Conservation (phyloP, 108 stramenopile genomes). For the Cylindrotheca fusiformis region DNA sequence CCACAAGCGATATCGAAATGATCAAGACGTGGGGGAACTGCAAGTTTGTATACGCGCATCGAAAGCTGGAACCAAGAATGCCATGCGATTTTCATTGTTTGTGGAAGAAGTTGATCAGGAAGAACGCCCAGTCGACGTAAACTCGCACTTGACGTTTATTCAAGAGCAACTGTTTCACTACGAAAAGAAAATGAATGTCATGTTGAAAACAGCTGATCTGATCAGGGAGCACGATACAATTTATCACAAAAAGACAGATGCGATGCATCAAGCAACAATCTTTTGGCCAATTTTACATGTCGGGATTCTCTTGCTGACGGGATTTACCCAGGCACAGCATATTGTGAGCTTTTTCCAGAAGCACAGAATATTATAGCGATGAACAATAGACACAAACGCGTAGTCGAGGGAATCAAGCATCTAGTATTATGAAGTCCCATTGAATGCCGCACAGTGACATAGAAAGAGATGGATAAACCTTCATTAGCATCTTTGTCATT, state of each 20-base stretch:
- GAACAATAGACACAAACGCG: too few species aligned
- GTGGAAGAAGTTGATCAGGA: conserved; percentile 38
- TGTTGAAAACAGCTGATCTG: conserved; percentile 72
- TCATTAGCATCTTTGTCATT: too few species aligned
- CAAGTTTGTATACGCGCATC: conserved; percentile 26
- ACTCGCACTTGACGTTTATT: conserved; percentile 67
- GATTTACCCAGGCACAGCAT: conserved; percentile 83
- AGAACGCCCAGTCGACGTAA: conserved; percentile 7
- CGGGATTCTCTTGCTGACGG: conserved; percentile 69
- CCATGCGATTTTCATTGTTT: conserved; percentile 24
- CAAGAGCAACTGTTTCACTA: conserved; percentile 51
- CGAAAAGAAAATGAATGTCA: conserved; percentile 53
- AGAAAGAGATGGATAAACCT: too few species aligned
- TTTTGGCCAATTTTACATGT: conserved; percentile 88
- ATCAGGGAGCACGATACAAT: conserved; percentile 64
- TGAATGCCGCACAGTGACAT: too few species aligned
- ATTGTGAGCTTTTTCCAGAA: conserved; percentile 77
- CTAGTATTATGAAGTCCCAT: too few species aligned
- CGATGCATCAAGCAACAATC: conserved; percentile 72
- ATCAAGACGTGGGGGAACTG: conserved; percentile 1
- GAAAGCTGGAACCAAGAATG: background rate
- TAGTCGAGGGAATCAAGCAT: too few species aligned
- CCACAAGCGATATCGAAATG: conserved; percentile 18
- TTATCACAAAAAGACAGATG: conserved; percentile 73
- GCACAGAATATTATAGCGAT: conserved; percentile 75